Base-by-base conservation (phyloP, 352 stramenopile species). In the Pythium guiyangense region DNA sequence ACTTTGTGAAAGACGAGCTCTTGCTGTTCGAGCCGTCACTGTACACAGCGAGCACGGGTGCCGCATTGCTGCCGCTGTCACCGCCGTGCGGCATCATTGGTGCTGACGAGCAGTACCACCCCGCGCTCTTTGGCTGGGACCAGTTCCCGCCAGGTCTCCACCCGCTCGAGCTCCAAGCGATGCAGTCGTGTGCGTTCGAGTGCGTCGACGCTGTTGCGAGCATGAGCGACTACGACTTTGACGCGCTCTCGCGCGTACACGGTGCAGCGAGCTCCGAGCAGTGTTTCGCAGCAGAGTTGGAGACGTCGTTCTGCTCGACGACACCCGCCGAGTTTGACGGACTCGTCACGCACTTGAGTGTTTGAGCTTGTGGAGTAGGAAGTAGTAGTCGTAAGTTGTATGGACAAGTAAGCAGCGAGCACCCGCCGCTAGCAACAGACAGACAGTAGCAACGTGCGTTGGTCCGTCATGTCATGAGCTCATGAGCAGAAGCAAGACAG, bases 271-370 rank as follows among this genome's bases (percentile, higher is more conserved):
- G 17, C 1, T 18, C 11, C 4, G 18, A 51, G 55, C 48, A 22
- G 18, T 20, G 20, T 25, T 8, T 22, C 47, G 27, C 29, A 26
- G 47, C 27, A 14, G 26, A 17, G 12, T 26, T 47, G 2, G 54
- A 54, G 10, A 17, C 12, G 11, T 43, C 54, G 14, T 26, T 60
- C 17, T 26, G 48, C 18, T 49, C 25, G 27, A 12, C 25, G 27
- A 12, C 54, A 15, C 45, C 39, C 15, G 46, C 42, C 34, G 54
- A 54, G 35, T 60, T 54, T 48, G 54, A 60, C 12, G 45, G 26
- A 35, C 46, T 60, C 35, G 54, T 60, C 12, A 26, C 17, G 18
- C 34, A 60, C 15, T 9, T 60, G 18, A 20, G 25, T 11, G 39
- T 57, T 17, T 42, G 11, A 47, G 52, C 12, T 17, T 22, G 15